Conservation (phyloP, 78 protist genomes). For the Dictyostelium capitatum region DNA sequence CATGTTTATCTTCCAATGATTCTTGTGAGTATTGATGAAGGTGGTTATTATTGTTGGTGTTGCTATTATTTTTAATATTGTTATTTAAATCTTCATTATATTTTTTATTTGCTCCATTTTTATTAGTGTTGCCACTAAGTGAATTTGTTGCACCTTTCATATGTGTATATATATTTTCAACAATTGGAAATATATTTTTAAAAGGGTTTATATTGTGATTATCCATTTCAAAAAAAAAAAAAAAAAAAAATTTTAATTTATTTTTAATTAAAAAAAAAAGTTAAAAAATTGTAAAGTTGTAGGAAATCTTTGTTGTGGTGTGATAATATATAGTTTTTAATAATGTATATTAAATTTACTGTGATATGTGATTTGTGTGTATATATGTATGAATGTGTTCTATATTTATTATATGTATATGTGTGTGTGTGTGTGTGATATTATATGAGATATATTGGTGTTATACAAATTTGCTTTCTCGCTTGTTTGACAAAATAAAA, state of each 20-base stretch:
- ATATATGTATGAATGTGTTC: no score
- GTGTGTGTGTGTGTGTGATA: not conserved
- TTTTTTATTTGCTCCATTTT: not conserved
- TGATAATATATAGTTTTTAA: no score
- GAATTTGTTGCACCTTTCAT: slow-evolving; percentile 2
- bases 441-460: no score
- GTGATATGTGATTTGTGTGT: no score
- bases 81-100: not conserved
- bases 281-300: not conserved
- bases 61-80: not conserved
- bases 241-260: not conserved
- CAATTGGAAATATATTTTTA: not conserved
- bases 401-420: no score
- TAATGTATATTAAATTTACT: no score
- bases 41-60: no score
- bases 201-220: no score
- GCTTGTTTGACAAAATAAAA: no score
- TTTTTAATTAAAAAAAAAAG: not conserved
- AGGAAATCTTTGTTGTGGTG: no score
- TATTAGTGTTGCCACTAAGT: not conserved
- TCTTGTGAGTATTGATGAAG: not conserved
- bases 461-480: no score
- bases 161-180: not conserved
- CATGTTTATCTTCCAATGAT: not conserved
- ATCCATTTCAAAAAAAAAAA: not conserved